Evolutionary conservation across 2,329 filamentous ascomycete genomes (phyloP).

Genomic region (Dryadomyces quercivorus): DNA sequence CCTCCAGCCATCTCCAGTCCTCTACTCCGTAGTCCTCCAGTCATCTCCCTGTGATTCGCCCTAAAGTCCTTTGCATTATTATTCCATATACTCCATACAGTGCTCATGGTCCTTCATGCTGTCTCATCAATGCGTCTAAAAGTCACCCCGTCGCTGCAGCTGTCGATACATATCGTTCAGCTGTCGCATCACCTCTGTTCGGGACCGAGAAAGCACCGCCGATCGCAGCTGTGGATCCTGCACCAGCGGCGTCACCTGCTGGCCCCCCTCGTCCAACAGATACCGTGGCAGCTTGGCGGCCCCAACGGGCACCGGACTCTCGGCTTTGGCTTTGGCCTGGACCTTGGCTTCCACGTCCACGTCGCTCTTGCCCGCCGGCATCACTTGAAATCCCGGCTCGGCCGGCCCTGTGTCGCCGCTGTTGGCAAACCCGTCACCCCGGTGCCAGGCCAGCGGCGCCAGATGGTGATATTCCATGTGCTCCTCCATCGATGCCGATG

Average conservation of each 20-base stretch:
- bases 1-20: too few relatives aligned
- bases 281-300: constrained; percentile 26
- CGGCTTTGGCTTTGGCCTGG: too few relatives aligned
- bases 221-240: constrained; percentile 19
- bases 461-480: constrained; percentile 46
- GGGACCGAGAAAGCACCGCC: constrained; percentile 5
- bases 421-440: constrained; percentile 46
- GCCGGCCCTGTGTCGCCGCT: constrained; percentile 9
- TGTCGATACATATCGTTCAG: constrained; percentile 25
- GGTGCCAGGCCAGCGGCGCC: constrained; percentile 40
- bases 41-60: too few relatives aligned
- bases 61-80: too few relatives aligned
- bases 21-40: too few relatives aligned
- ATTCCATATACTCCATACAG: too few relatives aligned
- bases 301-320: background rate
- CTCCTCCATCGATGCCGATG: constrained; percentile 28
- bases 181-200: constrained; percentile 16
- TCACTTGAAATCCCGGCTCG: background rate
- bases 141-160: background rate
- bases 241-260: constrained; percentile 47
- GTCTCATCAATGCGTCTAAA: too few relatives aligned
- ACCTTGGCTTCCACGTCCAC: too few relatives aligned
- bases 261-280: constrained; percentile 37
- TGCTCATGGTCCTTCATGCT: too few relatives aligned
- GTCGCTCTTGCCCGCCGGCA: too few relatives aligned